Conservation (phyloP, 139 green algal species). For the Micromonas commoda region DNA sequence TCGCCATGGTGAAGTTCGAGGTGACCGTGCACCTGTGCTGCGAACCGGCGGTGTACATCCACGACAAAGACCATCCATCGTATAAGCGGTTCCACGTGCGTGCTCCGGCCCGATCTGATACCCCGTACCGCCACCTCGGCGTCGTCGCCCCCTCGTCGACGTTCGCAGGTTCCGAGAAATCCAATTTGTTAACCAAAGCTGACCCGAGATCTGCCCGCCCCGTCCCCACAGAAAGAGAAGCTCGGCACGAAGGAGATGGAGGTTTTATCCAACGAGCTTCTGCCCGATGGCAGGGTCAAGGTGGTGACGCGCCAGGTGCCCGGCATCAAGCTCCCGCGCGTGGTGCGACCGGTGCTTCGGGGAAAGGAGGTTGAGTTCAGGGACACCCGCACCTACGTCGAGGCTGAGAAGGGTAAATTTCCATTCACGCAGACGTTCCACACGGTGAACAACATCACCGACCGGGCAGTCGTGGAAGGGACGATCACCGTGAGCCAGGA, state of each 20-base stretch:
- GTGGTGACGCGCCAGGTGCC: background rate
- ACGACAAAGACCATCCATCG: too few relatives aligned
- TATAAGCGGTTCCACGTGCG: too few relatives aligned
- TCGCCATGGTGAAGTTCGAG: too few relatives aligned
- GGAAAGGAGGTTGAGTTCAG: constrained; percentile 6
- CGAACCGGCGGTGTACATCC: too few relatives aligned
- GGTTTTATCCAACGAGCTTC: background rate
- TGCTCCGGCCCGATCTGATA: too few relatives aligned
- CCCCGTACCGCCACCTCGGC: too few relatives aligned
- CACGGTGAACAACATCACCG: constrained; percentile 25
- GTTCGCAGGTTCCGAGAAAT: too few relatives aligned
- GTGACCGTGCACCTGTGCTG: too few relatives aligned
- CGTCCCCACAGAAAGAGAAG: background rate
- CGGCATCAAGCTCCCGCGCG: constrained; percentile 2
- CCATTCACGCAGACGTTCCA: constrained; percentile 1
- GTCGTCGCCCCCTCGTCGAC: too few relatives aligned
- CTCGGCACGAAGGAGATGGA: background rate
- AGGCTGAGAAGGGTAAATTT: background rate
- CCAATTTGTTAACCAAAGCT: too few relatives aligned
- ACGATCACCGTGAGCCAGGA: background rate
- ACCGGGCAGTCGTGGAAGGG: background rate
- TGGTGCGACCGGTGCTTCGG: background rate
- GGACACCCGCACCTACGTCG: constrained; percentile 2
- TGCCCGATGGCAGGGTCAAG: background rate
- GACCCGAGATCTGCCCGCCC: too few relatives aligned